phyloP scores from a whole-genome alignment of 2,329 filamentous ascomycete genomes.

The Pseudophaeomoniella oleicola region DNA sequence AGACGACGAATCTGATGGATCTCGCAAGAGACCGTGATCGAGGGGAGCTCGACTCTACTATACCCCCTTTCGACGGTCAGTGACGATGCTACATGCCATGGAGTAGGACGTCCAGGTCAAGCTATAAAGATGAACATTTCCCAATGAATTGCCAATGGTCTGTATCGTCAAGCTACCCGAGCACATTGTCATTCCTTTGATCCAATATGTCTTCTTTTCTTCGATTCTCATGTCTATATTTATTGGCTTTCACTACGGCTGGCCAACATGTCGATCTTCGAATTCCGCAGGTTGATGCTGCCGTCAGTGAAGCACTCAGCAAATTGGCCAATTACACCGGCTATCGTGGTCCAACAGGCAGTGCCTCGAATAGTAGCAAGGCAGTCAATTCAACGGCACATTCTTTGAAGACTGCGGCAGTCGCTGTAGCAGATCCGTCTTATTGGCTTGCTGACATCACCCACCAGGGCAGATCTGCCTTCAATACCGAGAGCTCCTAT shows the following conservation, averaged over 20 bases:
- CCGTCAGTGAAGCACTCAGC: neutral
- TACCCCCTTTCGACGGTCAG: too few relatives aligned
- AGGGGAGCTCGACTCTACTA: too few relatives aligned
- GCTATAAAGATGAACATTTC: too few relatives aligned
- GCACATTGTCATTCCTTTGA: too few relatives aligned
- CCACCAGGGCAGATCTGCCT: conserved; percentile 17
- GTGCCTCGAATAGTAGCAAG: neutral
- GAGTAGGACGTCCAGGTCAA: too few relatives aligned
- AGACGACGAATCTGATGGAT: too few relatives aligned
- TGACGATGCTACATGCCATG: too few relatives aligned
- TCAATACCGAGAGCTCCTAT: conserved; percentile 30
- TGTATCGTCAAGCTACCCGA: too few relatives aligned
- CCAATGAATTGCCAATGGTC: too few relatives aligned
- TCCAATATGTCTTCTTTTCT: neutral
- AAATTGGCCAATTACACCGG: neutral
- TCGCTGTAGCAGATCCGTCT: conserved; percentile 8
- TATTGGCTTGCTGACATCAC: conserved; percentile 20
- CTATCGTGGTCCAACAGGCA: neutral
- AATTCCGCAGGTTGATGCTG: neutral
- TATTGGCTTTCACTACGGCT: neutral
- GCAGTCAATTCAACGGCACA: neutral
- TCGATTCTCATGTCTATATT: neutral
- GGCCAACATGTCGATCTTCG: neutral
- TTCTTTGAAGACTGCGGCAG: conserved; percentile 1
- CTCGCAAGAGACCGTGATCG: too few relatives aligned